Evolutionary conservation across 345 rosid genomes (phyloP).

Genomic region (Eucalyptus dawsonii): DNA sequence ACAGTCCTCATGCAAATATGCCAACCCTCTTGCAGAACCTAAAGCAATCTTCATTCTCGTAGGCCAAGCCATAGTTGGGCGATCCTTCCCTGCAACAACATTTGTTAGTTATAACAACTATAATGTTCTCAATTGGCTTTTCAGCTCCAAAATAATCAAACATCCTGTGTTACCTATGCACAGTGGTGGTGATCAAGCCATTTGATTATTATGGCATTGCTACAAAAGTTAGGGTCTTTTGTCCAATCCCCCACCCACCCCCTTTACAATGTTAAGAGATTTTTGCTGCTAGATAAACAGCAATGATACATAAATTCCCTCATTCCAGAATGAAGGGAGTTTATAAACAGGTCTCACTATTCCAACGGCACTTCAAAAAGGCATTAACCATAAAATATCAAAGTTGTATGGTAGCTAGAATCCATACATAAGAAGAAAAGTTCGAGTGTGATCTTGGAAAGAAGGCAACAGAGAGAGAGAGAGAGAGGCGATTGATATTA

Average conservation of each 20-base stretch:
- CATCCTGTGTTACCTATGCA: neutral
- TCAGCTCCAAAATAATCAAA: neutral
- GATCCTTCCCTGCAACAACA: conserved; percentile 40
- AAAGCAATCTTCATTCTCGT: conserved; percentile 63
- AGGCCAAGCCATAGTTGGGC: conserved; percentile 56
- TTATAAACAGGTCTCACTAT: neutral
- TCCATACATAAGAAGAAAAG: neutral
- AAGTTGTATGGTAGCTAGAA: neutral
- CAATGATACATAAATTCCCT: neutral
- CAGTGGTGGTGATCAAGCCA: neutral
- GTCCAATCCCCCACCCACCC: neutral
- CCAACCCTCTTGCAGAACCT: conserved; percentile 85
- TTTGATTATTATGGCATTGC: neutral
- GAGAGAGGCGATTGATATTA: neutral
- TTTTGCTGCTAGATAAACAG: neutral
- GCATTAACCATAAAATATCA: neutral
- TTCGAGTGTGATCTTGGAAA: neutral
- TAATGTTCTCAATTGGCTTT: neutral
- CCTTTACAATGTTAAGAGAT: neutral
- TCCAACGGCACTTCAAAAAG: neutral
- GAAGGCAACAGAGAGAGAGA: neutral
- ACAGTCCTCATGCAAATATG: conserved; percentile 91
- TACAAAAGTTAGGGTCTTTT: neutral
- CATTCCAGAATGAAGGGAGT: neutral
- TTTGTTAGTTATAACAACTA: neutral